These are phyloP conservation scores for Annulohypoxylon bovei DNA, from an alignment of 495 filamentous ascomycete genomes.

Conservation along the genomic window DNA sequence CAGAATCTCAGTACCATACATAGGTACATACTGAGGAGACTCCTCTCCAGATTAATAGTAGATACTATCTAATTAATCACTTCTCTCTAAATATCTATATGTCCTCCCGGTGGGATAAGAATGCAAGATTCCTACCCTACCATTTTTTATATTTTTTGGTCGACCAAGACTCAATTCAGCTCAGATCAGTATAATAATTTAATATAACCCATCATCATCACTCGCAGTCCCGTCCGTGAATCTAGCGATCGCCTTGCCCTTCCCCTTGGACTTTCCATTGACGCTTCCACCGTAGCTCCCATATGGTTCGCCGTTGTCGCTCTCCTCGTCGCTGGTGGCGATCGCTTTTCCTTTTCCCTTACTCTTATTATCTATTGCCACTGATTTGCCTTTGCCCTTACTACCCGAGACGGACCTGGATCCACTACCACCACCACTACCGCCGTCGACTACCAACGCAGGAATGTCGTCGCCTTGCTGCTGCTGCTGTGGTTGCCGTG, in stretches of 20 bases:
- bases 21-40: not conserved
- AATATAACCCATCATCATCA: conserved; percentile 48
- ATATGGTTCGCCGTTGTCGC: conserved; percentile 38
- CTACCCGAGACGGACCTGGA: conserved; percentile 43
- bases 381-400: conserved; percentile 64
- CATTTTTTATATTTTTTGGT: not conserved
- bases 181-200: not conserved
- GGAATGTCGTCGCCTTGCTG: conserved; percentile 13
- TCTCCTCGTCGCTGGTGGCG: conserved; percentile 59
- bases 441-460: conserved; percentile 28
- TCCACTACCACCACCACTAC: conserved; percentile 29
- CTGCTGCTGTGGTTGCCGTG: conserved; percentile 50
- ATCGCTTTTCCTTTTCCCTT: conserved; percentile 55
- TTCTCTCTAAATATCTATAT: not conserved
- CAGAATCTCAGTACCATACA: not conserved
- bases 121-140: not conserved
- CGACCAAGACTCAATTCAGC: not conserved
- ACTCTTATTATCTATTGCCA: conserved; percentile 39
- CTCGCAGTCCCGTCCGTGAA: conserved; percentile 50
- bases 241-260: conserved; percentile 58
- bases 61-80: conserved; percentile 18
- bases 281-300: conserved; percentile 36
- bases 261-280: conserved; percentile 54
- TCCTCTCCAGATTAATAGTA: conserved; percentile 21
- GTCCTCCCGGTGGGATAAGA: not conserved